A percentile compares a stretch with the other conserved stretches of the same genome.
Conservation (phyloP, 306 rosid species). For the Lablab purpureus region DNA sequence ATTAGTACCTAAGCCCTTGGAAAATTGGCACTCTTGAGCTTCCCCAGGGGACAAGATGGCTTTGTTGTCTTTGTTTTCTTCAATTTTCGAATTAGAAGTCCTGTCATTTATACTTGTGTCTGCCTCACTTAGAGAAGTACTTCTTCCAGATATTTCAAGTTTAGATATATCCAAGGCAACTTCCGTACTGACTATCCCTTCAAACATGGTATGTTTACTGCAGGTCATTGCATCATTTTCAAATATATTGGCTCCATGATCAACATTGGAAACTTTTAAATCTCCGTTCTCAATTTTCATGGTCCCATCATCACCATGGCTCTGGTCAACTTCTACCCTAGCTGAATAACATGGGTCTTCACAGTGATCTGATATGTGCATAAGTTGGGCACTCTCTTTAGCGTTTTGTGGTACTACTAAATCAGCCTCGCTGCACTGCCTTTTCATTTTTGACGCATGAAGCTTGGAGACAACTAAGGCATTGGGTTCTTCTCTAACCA, state of each 20-base stretch:
- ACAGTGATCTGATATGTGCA: conserved; percentile 23
- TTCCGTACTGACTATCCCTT: conserved; percentile 34
- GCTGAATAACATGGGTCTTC: conserved; percentile 56
- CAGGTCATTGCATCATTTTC: conserved; percentile 31
- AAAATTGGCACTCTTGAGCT: conserved; percentile 40
- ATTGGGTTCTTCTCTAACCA: conserved; percentile 30
- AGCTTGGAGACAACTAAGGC: conserved; percentile 21
- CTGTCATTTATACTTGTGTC: conserved; percentile 19
- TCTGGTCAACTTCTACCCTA: conserved; percentile 46
- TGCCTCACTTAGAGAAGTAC: conserved; percentile 33
- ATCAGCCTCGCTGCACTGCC: neutral
- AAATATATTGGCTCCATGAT: conserved; percentile 10
- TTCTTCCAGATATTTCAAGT: conserved; percentile 35
- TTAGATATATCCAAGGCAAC: conserved; percentile 46
- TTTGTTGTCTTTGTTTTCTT: conserved; percentile 24
- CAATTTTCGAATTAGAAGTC: conserved; percentile 37
- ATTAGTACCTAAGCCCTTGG: conserved; percentile 51
- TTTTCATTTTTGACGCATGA: conserved; percentile 2
- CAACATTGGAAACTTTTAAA: conserved; percentile 30
- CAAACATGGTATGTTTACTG: conserved; percentile 36
- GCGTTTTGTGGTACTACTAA: conserved; percentile 7
- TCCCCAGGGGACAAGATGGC: conserved; percentile 31
- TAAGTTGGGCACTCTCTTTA: conserved; percentile 14
- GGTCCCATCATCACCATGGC: conserved; percentile 26
- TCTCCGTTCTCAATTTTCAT: conserved; percentile 7